Evolutionary conservation across 805 yeast genomes (phyloP).

Genomic region (Kodamaea fukazawae): DNA sequence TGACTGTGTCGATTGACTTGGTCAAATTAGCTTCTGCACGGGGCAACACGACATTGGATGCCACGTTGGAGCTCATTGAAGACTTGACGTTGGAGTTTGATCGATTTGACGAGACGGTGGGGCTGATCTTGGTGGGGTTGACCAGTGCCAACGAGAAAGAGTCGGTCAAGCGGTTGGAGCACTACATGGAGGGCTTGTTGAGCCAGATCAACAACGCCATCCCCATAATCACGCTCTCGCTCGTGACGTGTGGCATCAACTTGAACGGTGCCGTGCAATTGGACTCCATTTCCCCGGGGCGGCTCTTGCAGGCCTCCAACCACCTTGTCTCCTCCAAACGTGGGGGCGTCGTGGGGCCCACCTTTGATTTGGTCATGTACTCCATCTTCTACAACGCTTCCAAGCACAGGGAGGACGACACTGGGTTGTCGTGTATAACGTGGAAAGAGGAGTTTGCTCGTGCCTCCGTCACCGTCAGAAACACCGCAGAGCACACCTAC

Average conservation of each 20-base stretch:
- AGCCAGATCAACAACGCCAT: slow-evolving; percentile 61
- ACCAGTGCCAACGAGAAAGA: slow-evolving; percentile 30
- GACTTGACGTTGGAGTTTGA: slow-evolving; percentile 58
- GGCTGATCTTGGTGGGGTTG: slow-evolving; percentile 31
- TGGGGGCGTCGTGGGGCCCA: slow-evolving; percentile 50
- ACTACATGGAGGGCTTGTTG: slow-evolving; percentile 47
- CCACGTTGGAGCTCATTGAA: slow-evolving; percentile 52
- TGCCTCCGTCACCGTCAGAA: slow-evolving; percentile 42
- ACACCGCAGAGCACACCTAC: slow-evolving; percentile 36
- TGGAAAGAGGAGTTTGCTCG: slow-evolving; percentile 77
- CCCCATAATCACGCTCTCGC: slow-evolving; percentile 63
- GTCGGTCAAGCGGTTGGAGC: slow-evolving; percentile 47
- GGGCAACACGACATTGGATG: slow-evolving; percentile 56
- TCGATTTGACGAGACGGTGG: slow-evolving; percentile 51
- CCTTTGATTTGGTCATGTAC: slow-evolving; percentile 54
- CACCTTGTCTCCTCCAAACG: slow-evolving; percentile 26
- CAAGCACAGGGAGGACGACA: slow-evolving; percentile 26
- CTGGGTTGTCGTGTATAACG: slow-evolving; percentile 41
- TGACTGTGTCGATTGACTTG: slow-evolving; percentile 65
- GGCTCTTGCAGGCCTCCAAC: slow-evolving; percentile 61
- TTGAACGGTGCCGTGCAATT: slow-evolving; percentile 46
- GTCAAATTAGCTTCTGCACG: slow-evolving; percentile 60
- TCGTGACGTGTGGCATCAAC: slow-evolving; percentile 68
- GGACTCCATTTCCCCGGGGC: slow-evolving; percentile 58
- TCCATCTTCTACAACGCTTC: slow-evolving; percentile 62